These are phyloP conservation scores for Colletotrichum sidae DNA, from an alignment of 2,329 filamentous ascomycete species.

Conservation along the genomic window DNA sequence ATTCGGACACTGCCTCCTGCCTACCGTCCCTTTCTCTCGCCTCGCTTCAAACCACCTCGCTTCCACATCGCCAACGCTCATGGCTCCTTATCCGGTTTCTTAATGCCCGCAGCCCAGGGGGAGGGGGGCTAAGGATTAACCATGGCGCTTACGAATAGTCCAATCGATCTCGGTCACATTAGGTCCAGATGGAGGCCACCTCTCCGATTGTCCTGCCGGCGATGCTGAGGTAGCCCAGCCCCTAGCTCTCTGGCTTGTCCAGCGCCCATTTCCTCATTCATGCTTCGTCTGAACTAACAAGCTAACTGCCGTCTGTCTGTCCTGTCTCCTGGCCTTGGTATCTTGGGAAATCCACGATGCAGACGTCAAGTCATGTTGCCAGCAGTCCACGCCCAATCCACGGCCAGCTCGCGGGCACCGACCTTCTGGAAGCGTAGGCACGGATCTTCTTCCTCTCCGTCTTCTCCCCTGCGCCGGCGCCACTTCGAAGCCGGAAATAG, in stretches of 20 bases:
- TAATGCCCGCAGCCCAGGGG: neutral
- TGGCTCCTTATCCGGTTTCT: slow-evolving; percentile 2
- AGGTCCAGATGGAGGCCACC: too few relatives aligned
- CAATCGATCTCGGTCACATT: neutral
- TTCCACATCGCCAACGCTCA: slow-evolving; percentile 13
- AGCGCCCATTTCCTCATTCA: neutral
- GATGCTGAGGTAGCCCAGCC: neutral
- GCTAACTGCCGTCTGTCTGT: slow-evolving; percentile 7
- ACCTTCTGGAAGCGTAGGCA: slow-evolving; percentile 25
- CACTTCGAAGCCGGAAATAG: slow-evolving; percentile 34
- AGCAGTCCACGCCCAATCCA: too few relatives aligned
- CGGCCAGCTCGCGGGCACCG: neutral
- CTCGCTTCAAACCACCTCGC: slow-evolving; percentile 15
- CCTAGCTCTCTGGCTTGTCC: neutral
- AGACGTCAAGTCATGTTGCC: slow-evolving; percentile 17
- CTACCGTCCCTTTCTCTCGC: slow-evolving; percentile 5
- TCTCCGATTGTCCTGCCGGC: too few relatives aligned
- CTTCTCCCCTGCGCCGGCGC: slow-evolving; percentile 20
- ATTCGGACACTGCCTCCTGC: neutral
- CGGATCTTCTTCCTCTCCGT: slow-evolving; percentile 5
- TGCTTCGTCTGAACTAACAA: slow-evolving; percentile 8
- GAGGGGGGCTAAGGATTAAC: neutral
- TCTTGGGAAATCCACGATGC: slow-evolving; percentile 17
- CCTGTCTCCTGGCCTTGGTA: slow-evolving; percentile 5
- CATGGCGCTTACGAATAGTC: slow-evolving; percentile 5